Base-by-base conservation (phyloP, 148 eudicot genomes). In the Suaeda aralocaspica region DNA sequence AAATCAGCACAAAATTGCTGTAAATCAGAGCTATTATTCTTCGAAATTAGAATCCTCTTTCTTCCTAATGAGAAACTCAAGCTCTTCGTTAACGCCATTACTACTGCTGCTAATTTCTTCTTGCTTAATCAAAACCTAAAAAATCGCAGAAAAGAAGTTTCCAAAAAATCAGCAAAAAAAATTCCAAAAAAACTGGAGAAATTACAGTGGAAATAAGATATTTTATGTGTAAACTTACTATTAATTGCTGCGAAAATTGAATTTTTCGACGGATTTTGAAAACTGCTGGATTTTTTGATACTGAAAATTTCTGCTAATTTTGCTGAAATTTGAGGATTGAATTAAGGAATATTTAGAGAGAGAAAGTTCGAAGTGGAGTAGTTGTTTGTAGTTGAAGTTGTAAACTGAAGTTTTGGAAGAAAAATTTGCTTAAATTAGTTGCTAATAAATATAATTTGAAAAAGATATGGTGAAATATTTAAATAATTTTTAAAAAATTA, bases 61-160 rank as follows among this genome's bases (percentile, higher is more conserved):
- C 97, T 84, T 58, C 95, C 85, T 44, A 85, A 64, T 26, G 91
- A 89, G 22, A 77, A 71, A 68, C 86, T 81, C 81, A 78, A 74
- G 55, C 73, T 79, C 70, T 79, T 84, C 30, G 80, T 79, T 77
- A 83, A 71, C 29, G 82, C 80, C 91, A 85, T 82, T 39, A 45
- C 5, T n/a, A 33, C 29, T 39, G 45, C 5, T n/a, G 44, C 29
- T 29, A 56, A 18, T 63, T 41, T 41, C 60, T 63, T n/a, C n/a
- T 39, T 39, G 53, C 70, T 33, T 24, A 2, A 71, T 5, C 55
- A 22, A 62, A 4, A 31, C 19, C 46, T 31, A 52, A 64, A 36
- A 29, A 6, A 68, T 13, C 59, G 34, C 55, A 50, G n/a, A 50
- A 19, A 19, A 50, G 3, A 4, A n/a, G n/a, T n/a, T 19, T n/a